Percentiles rank a stretch among this genome's conserved stretches.
Conservation (phyloP, 2,329 filamentous ascomycete genomes). For the Davidsoniella virescens region DNA sequence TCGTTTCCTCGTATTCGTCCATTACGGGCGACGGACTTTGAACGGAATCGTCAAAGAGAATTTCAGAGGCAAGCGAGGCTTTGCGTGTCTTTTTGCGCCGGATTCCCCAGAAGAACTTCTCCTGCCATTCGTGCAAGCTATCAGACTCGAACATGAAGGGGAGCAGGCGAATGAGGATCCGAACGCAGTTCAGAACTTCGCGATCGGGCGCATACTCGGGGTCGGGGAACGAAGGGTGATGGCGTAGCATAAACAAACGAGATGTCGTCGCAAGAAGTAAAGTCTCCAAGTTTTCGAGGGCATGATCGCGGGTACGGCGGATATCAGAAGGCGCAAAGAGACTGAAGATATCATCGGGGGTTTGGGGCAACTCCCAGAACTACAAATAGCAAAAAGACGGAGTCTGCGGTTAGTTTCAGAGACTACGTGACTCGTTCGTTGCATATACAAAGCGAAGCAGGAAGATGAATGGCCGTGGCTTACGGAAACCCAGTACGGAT, state of each 20-base stretch:
- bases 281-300: slow-evolving; percentile 78
- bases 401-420: no score
- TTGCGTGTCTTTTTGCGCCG: slow-evolving; percentile 56
- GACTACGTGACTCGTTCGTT: no score
- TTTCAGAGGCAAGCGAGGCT: slow-evolving; percentile 50
- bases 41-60: slow-evolving; percentile 67
- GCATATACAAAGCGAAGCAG: neutral
- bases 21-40: slow-evolving; percentile 27
- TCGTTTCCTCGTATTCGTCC: slow-evolving; percentile 62
- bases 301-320: slow-evolving; percentile 69
- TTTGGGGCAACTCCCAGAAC: slow-evolving; percentile 97
- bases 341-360: slow-evolving; percentile 89
- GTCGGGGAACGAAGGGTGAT: slow-evolving; percentile 83
- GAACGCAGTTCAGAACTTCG: slow-evolving; percentile 89
- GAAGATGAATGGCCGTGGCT: slow-evolving; percentile 20
- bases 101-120: slow-evolving; percentile 78
- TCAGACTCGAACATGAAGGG: slow-evolving; percentile 90
- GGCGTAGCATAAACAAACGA: slow-evolving; percentile 63
- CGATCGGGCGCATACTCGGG: slow-evolving; percentile 67
- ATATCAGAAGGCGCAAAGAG: slow-evolving; percentile 83
- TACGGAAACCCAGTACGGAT: slow-evolving; percentile 86
- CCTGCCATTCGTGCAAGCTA: slow-evolving; percentile 68
- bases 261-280: slow-evolving; percentile 72
- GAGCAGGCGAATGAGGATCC: slow-evolving; percentile 73
- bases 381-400: slow-evolving; percentile 23